Conservation (phyloP, 2,329 filamentous ascomycete genomes). For the Sclerotinia trifoliorum region DNA sequence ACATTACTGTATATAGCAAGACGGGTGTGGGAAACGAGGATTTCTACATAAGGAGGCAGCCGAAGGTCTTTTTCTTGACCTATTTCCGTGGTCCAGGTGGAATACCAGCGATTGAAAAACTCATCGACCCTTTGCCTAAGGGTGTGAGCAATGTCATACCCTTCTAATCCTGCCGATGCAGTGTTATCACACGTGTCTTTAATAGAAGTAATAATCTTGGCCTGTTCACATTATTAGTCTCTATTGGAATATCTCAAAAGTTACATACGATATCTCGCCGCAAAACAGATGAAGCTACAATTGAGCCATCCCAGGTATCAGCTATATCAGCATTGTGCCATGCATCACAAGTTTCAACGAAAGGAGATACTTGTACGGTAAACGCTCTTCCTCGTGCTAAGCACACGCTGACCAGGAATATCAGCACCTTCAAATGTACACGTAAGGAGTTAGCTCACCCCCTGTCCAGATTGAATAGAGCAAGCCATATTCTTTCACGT, state of each 20-base stretch:
- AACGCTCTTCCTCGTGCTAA: conserved; percentile 68
- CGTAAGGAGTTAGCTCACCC: conserved; percentile 47
- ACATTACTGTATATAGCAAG: conserved; percentile 73
- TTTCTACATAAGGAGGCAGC: conserved; percentile 72
- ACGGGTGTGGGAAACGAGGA: conserved; percentile 69
- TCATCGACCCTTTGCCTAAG: conserved; percentile 61
- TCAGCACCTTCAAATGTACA: conserved; percentile 28
- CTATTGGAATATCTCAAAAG: too few relatives aligned
- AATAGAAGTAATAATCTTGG: conserved; percentile 56
- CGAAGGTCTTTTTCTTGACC: conserved; percentile 53
- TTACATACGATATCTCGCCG: conserved; percentile 60
- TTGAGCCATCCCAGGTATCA: conserved; percentile 66
- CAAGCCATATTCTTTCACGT: conserved; percentile 68
- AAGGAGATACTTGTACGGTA: conserved; percentile 63
- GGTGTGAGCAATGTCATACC: conserved; percentile 54
- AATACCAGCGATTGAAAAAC: conserved; percentile 65
- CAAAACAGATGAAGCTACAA: conserved; percentile 69
- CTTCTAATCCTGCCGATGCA: conserved; percentile 48
- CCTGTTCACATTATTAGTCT: conserved; percentile 40
- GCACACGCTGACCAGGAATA: conserved; percentile 52
- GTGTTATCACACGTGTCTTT: conserved; percentile 58
- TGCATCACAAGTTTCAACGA: conserved; percentile 65
- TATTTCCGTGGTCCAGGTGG: conserved; percentile 59
- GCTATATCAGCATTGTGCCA: conserved; percentile 66
- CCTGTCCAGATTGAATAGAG: conserved; percentile 69